phyloP scores from a whole-genome alignment of 192 early-diverging fungal genomes.

The Umbelopsis ramanniana region DNA sequence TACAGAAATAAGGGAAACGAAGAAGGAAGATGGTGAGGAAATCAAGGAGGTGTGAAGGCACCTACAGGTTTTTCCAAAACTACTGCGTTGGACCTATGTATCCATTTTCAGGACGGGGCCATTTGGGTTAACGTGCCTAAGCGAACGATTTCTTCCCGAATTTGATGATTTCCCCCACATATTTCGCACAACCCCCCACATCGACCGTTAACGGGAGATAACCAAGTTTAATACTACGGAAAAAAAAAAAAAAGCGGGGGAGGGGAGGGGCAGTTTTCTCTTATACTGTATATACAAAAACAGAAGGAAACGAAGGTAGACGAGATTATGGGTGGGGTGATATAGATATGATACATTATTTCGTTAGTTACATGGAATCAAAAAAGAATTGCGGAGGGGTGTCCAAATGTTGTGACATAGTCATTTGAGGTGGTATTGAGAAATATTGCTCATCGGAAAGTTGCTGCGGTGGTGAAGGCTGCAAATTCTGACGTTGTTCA shows the following conservation, averaged over 20 bases:
- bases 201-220: too few relatives aligned
- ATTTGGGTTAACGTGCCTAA: background rate
- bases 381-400: constrained; percentile 3
- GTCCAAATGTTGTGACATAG: background rate
- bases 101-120: background rate
- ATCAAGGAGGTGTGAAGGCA: background rate
- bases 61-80: background rate
- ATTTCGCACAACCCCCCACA: too few relatives aligned
- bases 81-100: background rate
- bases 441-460: background rate
- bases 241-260: background rate
- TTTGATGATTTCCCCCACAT: too few relatives aligned
- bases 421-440: background rate
- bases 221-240: background rate
- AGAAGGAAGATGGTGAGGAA: background rate
- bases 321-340: background rate
- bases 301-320: background rate
- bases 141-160: background rate
- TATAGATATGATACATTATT: background rate
- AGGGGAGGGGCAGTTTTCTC: background rate
- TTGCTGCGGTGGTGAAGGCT: background rate
- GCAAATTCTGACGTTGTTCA: constrained; percentile 4
- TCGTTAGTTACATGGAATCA: constrained; percentile 3
- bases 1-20: background rate
- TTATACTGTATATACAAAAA: too few relatives aligned